Base-by-base conservation (phyloP, 1,284 basidiomycete genomes). In the Sanghuangporus sanghuang region DNA sequence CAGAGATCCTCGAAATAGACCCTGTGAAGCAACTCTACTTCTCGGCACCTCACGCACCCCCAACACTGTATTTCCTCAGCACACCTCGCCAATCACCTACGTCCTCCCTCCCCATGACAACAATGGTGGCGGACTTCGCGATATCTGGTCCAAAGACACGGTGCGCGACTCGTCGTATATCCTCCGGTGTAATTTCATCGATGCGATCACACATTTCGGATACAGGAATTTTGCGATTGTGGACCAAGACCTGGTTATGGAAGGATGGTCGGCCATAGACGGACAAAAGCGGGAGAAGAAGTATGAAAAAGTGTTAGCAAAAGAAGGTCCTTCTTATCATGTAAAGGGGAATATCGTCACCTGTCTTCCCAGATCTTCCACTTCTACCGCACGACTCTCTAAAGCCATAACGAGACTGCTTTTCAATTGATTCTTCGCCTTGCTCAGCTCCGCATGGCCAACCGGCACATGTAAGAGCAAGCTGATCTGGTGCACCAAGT, bases 381-480 rank as follows among this genome's bases (percentile, higher is more conserved):
- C 93, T 71, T 95, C 93, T 2, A 98, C 88, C 27, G 93, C 80
- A 44, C 93, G 80, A 71, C 93, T 95, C 79, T 99, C 96, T 52
- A 98, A 78, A 4, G 95, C 93, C 96, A 98, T 98, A 77, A 96
- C 92, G 68, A 99, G 77, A 65, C 89, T 92, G 53, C 89, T 92
- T 78, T 96, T 96, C 66, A 99, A 85, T 81, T 98, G 96, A 73
- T 98, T 98, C 81, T 95, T 96, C 44, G 96, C 96, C 59, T 96
- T 82, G 61, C 77, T 79, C 40, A 98, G 83, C 75, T 99, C 96
- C 6, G 73, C 74, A 46, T 79, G 74, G 1, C 86, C 86, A 27
- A 95, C 83, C 9, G 80, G 79, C 36, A 83, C 81, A 73, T 92
- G 87, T 62, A 90, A 74, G 57, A 93, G 77, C 65, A 92, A 68